Evolutionary conservation across 371 early-diverging fungal species (phyloP).

Genomic region (Chytridiales sp.): DNA sequence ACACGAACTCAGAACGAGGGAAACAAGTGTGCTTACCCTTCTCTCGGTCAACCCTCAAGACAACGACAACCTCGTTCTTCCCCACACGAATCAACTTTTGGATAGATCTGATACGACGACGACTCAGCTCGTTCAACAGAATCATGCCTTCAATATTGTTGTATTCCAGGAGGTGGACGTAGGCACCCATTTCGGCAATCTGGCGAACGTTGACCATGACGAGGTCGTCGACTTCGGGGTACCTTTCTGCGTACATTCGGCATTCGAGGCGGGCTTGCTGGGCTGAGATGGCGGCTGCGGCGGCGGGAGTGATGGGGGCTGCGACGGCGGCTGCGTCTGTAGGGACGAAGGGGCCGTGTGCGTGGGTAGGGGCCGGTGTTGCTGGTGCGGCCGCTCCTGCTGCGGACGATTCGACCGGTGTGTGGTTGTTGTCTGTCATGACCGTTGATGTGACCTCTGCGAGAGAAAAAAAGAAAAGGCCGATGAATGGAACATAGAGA

Average conservation of each 20-base stretch:
- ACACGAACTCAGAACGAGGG: neutral
- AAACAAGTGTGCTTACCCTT: conserved; percentile 68
- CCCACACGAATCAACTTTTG: conserved; percentile 98
- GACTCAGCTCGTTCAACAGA: conserved; percentile 91
- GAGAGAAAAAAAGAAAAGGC: too few relatives aligned
- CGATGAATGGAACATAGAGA: too few relatives aligned
- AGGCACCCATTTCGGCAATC: conserved; percentile 98
- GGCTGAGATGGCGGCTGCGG: conserved; percentile 31
- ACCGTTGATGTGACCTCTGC: too few relatives aligned
- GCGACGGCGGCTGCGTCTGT: too few relatives aligned
- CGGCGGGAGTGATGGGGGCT: conserved; percentile 36
- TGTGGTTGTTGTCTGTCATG: too few relatives aligned
- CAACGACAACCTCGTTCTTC: conserved; percentile 95
- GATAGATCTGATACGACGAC: conserved; percentile 97
- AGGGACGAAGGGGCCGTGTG: too few relatives aligned
- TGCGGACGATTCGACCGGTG: too few relatives aligned
- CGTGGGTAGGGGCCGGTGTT: too few relatives aligned
- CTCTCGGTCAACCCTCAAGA: conserved; percentile 97
- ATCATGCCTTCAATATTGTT: conserved; percentile 85
- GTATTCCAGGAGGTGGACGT: conserved; percentile 87
- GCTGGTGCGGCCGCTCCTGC: too few relatives aligned
- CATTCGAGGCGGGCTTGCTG: conserved; percentile 40
- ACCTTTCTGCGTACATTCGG: conserved; percentile 90
- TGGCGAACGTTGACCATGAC: conserved; percentile 98
- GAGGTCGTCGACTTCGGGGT: conserved; percentile 96